phyloP scores from a whole-genome alignment of 805 yeast genomes.

The Saccharomycopsis olivae region DNA sequence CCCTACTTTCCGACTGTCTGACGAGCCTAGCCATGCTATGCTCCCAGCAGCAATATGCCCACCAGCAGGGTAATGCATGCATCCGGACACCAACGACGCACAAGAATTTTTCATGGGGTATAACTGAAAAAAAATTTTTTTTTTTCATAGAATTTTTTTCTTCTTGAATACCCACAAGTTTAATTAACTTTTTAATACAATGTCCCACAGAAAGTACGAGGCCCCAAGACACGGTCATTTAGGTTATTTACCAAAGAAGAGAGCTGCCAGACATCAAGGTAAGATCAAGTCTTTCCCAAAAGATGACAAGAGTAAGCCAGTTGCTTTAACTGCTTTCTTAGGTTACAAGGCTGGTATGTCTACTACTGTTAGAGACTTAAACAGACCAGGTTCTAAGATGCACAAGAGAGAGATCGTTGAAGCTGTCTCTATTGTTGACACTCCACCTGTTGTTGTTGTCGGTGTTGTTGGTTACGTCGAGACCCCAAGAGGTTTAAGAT shows the following conservation, averaged over 20 bases:
- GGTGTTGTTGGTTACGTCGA: conserved; percentile 99
- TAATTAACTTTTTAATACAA: conserved; percentile 22
- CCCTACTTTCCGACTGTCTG: no score
- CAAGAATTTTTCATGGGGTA: not conserved
- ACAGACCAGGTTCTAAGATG: conserved; percentile 99
- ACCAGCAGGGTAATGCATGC: no score
- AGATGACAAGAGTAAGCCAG: conserved; percentile 96
- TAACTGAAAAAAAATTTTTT: not conserved
- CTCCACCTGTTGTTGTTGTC: conserved; percentile 97
- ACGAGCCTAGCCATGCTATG: no score
- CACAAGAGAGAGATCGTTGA: conserved; percentile 99
- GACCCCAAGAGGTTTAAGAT: conserved; percentile 99
- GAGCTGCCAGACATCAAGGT: conserved; percentile 97
- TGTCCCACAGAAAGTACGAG: conserved; percentile 99
- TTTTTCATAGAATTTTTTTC: not conserved
- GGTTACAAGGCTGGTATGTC: conserved; percentile 99
- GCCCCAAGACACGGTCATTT: conserved; percentile 99
- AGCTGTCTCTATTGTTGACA: conserved; percentile 98
- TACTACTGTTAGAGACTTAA: conserved; percentile 99
- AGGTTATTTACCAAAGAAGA: conserved; percentile 99
- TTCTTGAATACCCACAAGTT: not conserved
- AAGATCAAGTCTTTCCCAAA: conserved; percentile 99
- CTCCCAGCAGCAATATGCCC: no score
- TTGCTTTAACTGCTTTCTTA: conserved; percentile 97
- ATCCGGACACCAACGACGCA: not conserved